phyloP scores from a whole-genome alignment of 441 rosid genomes.

The Erodium chrysanthum region DNA sequence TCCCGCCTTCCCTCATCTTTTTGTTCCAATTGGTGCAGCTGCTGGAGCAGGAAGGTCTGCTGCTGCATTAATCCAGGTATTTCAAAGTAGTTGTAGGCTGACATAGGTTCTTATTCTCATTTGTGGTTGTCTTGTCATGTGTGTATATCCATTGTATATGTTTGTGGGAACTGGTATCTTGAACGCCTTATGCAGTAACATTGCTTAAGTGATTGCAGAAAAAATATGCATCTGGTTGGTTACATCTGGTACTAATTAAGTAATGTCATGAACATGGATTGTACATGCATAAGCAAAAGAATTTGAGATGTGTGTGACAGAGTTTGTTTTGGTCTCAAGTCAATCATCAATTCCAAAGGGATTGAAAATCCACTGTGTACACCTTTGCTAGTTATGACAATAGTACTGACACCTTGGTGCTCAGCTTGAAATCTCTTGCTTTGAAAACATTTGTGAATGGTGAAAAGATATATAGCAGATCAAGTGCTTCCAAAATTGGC shows the following conservation, averaged over 20 bases:
- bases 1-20: conserved; percentile 76
- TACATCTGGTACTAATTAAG: not conserved
- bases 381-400: too few relatives aligned
- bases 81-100: not conserved
- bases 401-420: not conserved
- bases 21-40: conserved; percentile 67
- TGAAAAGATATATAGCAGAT: not conserved
- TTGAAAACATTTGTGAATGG: not conserved
- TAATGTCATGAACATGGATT: not conserved
- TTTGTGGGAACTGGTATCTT: not conserved
- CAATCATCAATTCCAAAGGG: not conserved
- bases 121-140: not conserved
- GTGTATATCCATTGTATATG: not conserved
- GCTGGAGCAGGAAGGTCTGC: conserved; percentile 97
- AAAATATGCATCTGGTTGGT: not conserved
- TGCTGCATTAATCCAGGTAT: conserved; percentile 79
- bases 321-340: not conserved
- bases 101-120: not conserved
- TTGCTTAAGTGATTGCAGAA: not conserved
- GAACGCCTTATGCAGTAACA: not conserved
- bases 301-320: not conserved
- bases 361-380: not conserved
- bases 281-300: not conserved
- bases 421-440: not conserved
- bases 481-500: not conserved